These are phyloP conservation scores for Talaromyces sp. DNA, from an alignment of 2,329 filamentous ascomycete genomes.

Conservation along the genomic window DNA sequence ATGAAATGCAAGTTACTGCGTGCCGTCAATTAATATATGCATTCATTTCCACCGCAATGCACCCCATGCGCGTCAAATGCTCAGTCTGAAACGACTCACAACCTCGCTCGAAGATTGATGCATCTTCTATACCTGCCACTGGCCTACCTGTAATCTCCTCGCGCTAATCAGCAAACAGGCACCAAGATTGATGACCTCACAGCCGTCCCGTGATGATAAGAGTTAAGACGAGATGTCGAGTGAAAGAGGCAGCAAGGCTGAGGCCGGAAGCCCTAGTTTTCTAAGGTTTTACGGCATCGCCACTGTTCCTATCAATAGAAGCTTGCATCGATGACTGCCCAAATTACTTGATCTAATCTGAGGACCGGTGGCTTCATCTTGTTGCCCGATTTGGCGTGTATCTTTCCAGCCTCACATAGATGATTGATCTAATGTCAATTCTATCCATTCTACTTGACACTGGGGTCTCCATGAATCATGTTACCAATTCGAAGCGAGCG, in stretches of 20 bases:
- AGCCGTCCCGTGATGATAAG: slow-evolving; percentile 34
- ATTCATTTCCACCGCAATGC: background rate
- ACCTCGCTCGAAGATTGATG: background rate
- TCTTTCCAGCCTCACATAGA: background rate
- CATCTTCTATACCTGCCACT: background rate
- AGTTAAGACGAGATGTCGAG: slow-evolving; percentile 26
- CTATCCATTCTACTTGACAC: background rate
- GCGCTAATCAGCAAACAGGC: background rate
- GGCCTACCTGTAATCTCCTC: background rate
- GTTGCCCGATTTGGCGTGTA: background rate
- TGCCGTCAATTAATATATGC: background rate
- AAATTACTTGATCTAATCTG: slow-evolving; percentile 63
- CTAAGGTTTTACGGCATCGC: slow-evolving; percentile 19
- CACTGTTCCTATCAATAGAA: slow-evolving; percentile 5
- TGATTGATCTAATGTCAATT: background rate
- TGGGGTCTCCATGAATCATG: background rate
- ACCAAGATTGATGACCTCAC: background rate
- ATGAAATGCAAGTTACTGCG: background rate
- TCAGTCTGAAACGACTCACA: background rate
- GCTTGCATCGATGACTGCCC: slow-evolving; percentile 40
- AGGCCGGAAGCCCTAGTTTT: slow-evolving; percentile 25
- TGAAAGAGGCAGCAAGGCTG: slow-evolving; percentile 22
- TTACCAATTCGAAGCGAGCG: too few species aligned
- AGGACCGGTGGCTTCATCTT: slow-evolving; percentile 24
- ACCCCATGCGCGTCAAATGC: background rate